Base-by-base conservation (phyloP, 2,329 filamentous ascomycete genomes). In the Penicillium sp. region DNA sequence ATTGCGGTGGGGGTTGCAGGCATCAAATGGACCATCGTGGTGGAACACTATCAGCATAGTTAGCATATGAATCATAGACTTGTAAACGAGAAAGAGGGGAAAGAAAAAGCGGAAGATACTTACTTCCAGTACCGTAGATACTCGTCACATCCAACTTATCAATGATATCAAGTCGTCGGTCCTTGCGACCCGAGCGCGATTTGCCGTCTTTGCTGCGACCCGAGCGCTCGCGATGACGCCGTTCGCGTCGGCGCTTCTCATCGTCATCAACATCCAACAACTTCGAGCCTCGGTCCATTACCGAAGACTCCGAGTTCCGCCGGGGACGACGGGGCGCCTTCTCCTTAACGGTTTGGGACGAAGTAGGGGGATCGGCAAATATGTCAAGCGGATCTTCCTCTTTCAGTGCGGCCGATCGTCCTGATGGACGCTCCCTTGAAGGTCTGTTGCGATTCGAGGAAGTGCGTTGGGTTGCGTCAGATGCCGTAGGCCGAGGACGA, bases 1-100 rank as follows among this genome's bases (percentile, higher is more conserved):
- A 75, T 97, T 99, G 63, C 94, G 90, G 73, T 96, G 90, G 5
- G 94, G 92, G 74, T 96, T 96, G 73, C 94, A 90, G 21, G 94
- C 94, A 75, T 99, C 94, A 69, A 97, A 99, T 5, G 94, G 94
- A 0, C 94, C 94, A 70, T 97, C 94, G 71, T 99, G 94, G 70
- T 99, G 94, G 77, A 97, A 96, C 66, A 96, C 92, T 96, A 68
- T 13, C 33, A 21, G 8, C 15, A 6, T 8, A n/a, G 33, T 53
- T 36, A 58, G 49, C 6, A 61, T 47, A 61, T 8, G n/a, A 29
- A n/a, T 19, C 23, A 9, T 15, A 19, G 17, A 6, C 8, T 36
- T 8, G 33, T 10, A 10, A 35, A n/a, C 21, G 17, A 29, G 13
- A n/a, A 10, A 35, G 2, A 17, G n/a, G 1, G 6, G 6, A 17